Conservation (phyloP, 1,284 basidiomycete species). For the Trichosporon inkin region DNA sequence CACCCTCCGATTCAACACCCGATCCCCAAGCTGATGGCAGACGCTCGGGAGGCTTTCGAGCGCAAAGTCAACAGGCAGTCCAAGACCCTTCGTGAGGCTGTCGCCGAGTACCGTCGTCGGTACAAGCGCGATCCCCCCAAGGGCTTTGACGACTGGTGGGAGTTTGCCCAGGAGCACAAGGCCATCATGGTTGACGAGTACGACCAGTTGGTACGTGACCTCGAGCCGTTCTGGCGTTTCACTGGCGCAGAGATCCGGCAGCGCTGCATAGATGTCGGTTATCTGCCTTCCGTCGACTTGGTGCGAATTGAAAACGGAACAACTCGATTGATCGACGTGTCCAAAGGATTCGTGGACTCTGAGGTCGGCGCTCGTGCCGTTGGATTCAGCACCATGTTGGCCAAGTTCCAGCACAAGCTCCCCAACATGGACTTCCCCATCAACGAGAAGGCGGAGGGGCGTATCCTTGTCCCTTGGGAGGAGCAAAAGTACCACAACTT, state of each 20-base stretch:
- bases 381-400: slow-evolving; percentile 69
- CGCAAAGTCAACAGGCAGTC: slow-evolving; percentile 69
- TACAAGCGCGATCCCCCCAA: slow-evolving; percentile 75
- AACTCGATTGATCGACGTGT: slow-evolving; percentile 61
- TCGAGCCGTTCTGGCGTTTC: slow-evolving; percentile 74
- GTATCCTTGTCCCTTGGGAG: slow-evolving; percentile 85
- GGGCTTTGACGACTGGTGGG: slow-evolving; percentile 86
- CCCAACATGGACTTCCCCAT: slow-evolving; percentile 88
- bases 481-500: slow-evolving; percentile 65
- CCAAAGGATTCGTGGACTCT: slow-evolving; percentile 59
- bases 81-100: slow-evolving; percentile 66
- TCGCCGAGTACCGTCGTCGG: slow-evolving; percentile 69
- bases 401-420: slow-evolving; percentile 66
- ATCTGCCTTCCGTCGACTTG: slow-evolving; percentile 74
- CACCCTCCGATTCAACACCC: slow-evolving; percentile 60
- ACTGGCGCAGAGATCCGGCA: slow-evolving; percentile 66
- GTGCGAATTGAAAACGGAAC: slow-evolving; percentile 68
- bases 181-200: slow-evolving; percentile 87
- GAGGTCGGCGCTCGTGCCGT: slow-evolving; percentile 72
- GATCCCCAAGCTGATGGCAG: slow-evolving; percentile 72
- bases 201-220: slow-evolving; percentile 71
- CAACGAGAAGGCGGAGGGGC: slow-evolving; percentile 85
- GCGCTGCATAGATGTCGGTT: slow-evolving; percentile 69
- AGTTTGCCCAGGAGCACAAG: slow-evolving; percentile 67
- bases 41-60: slow-evolving; percentile 66